These are phyloP conservation scores for Beauveria sp. DNA, from an alignment of 2,329 filamentous ascomycete genomes.

Conservation along the genomic window DNA sequence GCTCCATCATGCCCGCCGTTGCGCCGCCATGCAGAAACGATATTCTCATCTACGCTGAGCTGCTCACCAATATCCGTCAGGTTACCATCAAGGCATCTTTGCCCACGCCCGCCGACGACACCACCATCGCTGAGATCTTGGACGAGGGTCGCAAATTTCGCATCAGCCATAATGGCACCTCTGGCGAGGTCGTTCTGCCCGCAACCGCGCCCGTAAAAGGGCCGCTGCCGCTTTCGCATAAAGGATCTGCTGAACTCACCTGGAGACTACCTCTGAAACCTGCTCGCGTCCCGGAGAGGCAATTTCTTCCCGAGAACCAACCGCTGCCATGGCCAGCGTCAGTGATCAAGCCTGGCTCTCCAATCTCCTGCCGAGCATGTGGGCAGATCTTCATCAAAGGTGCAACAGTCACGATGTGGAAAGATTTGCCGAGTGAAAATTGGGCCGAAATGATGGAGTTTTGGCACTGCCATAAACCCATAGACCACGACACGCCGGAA, in stretches of 20 bases:
- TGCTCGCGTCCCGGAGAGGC: conserved; percentile 17
- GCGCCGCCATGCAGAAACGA: conserved; percentile 6
- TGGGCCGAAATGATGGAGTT: conserved; percentile 99
- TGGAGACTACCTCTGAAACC: conserved; percentile 45
- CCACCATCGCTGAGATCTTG: conserved; percentile 37
- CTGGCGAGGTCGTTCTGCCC: conserved; percentile 34
- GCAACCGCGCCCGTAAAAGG: conserved; percentile 28
- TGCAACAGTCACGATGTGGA: conserved; percentile 56
- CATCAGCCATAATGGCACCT: conserved; percentile 38
- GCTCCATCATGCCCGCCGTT: conserved; percentile 13
- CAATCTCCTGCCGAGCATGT: conserved; percentile 38
- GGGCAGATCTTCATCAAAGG: conserved; percentile 27
- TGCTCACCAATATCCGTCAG: conserved; percentile 57
- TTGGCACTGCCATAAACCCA: conserved; percentile 97
- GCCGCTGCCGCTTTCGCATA: conserved; percentile 29
- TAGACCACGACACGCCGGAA: conserved; percentile 37
- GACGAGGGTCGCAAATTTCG: conserved; percentile 37
- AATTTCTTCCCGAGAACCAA: conserved; percentile 29
- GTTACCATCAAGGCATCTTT: conserved; percentile 51
- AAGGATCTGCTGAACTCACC: conserved; percentile 29
- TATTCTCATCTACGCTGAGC: conserved; percentile 53
- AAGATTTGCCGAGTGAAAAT: conserved; percentile 89
- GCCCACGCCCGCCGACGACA: conserved; percentile 31
- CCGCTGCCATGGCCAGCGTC: conserved; percentile 49
- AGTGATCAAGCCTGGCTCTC: conserved; percentile 33